phyloP scores from a whole-genome alignment of 2,329 filamentous ascomycete genomes.

The Alternaria postmessia region DNA sequence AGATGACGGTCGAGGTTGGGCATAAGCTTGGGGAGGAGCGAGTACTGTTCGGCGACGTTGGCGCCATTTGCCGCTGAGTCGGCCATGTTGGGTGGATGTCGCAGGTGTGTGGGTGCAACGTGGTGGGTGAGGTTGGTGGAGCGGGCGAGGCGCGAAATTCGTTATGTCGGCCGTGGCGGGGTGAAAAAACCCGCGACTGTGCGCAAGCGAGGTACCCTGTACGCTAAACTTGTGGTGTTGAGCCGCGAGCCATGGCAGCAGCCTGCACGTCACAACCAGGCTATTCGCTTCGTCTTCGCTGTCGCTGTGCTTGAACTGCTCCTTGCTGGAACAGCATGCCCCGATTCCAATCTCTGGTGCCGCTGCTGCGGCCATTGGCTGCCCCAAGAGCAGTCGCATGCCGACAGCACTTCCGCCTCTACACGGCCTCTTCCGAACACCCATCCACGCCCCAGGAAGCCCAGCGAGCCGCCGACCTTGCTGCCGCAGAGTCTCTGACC shows the following conservation, averaged over 20 bases:
- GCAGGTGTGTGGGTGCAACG: constrained; percentile 8
- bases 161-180: constrained; percentile 23
- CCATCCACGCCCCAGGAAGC: constrained; percentile 44
- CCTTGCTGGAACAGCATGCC: constrained; percentile 39
- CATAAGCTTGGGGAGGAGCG: constrained; percentile 87
- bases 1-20: constrained; percentile 93
- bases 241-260: constrained; percentile 24
- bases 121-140: constrained; percentile 17
- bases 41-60: constrained; percentile 73
- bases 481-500: constrained; percentile 45
- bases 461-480: constrained; percentile 41
- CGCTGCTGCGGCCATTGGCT: constrained; percentile 53
- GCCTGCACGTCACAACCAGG: constrained; percentile 8
- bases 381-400: constrained; percentile 48
- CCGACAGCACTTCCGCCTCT: constrained; percentile 54
- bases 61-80: constrained; percentile 42
- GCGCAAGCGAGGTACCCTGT: constrained; percentile 45
- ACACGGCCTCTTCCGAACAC: constrained; percentile 38
- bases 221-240: constrained; percentile 50
- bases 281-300: background rate
- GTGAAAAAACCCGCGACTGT: constrained; percentile 46
- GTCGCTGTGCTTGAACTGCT: background rate
- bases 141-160: constrained; percentile 22
- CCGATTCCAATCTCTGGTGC: constrained; percentile 44
- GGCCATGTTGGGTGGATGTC: constrained; percentile 50